Conservation (phyloP, 345 rosid genomes). For the Gossypium rotundifolium region DNA sequence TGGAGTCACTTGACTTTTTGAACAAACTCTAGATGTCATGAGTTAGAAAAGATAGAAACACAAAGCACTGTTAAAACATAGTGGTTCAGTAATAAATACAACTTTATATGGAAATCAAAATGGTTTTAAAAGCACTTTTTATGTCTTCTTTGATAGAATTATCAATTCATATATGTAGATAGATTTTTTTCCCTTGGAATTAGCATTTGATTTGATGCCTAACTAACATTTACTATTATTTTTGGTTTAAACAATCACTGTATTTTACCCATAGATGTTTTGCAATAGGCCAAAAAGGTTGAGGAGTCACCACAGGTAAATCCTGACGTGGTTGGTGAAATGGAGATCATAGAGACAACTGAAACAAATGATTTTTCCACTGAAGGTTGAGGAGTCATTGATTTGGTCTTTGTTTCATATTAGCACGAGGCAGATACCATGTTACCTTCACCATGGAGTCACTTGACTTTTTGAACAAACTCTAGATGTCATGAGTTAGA, state of each 20-base stretch:
- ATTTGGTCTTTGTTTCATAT: not conserved
- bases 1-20: not conserved
- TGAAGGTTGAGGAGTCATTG: conserved; percentile 51
- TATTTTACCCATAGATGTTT: conserved; percentile 6
- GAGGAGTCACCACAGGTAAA: conserved; percentile 41
- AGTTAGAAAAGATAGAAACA: not conserved
- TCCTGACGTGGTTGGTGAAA: conserved; percentile 24
- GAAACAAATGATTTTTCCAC: conserved; percentile 30
- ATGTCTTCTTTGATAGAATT: not conserved
- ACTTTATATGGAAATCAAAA: not conserved
- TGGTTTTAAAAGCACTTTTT: not conserved
- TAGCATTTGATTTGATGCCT: not conserved
- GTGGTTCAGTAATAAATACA: not conserved
- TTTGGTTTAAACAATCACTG: not conserved
- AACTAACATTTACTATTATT: not conserved
- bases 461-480: not conserved
- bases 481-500: not conserved
- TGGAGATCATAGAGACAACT: conserved; percentile 35
- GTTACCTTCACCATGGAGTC: not conserved
- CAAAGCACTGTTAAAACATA: not conserved
- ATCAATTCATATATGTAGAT: not conserved
- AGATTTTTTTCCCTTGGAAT: not conserved
- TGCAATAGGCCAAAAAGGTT: conserved; percentile 56
- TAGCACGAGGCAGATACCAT: not conserved
- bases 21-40: not conserved